phyloP scores from a whole-genome alignment of 225 moss, liverwort and hornwort genomes.

The Sphagnum contortum region DNA sequence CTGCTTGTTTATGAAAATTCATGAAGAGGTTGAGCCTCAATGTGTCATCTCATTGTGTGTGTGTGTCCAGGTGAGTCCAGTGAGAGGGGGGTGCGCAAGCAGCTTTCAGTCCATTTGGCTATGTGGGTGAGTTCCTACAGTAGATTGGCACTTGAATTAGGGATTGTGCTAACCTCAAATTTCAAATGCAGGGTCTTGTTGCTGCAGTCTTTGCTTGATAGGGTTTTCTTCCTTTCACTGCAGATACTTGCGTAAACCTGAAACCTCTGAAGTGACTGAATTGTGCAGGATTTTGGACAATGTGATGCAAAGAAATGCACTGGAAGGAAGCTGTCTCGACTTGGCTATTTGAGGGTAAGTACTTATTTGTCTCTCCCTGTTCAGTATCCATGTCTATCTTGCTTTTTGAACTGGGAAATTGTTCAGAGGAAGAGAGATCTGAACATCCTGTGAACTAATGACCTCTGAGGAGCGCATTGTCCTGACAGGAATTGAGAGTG shows the following conservation, averaged over 20 bases:
- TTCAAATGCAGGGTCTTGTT: no score
- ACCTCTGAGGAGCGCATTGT: no score
- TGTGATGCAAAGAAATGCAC: constrained; percentile 96
- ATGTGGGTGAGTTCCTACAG: constrained; percentile 66
- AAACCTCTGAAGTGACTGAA: not conserved
- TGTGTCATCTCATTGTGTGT: not conserved
- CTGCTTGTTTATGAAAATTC: not conserved
- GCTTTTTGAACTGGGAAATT: no score
- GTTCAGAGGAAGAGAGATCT: no score
- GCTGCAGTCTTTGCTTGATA: no score
- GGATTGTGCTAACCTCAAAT: not conserved
- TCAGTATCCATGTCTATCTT: no score
- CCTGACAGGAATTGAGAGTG: constrained; percentile 63
- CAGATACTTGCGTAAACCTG: not conserved
- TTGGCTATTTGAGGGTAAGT: constrained; percentile 66
- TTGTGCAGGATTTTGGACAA: constrained; percentile 74
- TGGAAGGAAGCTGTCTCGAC: constrained; percentile 89
- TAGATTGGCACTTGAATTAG: not conserved
- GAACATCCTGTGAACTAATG: no score
- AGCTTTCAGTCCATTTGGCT: constrained; percentile 64
- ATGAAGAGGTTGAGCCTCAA: not conserved
- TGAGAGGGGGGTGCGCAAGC: constrained; percentile 40
- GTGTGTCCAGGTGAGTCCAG: constrained; percentile 21
- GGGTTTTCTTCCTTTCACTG: no score
- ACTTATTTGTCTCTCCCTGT: not conserved